These are phyloP conservation scores for Bacterosira constricta DNA, from an alignment of 108 stramenopile genomes.

Conservation along the genomic window DNA sequence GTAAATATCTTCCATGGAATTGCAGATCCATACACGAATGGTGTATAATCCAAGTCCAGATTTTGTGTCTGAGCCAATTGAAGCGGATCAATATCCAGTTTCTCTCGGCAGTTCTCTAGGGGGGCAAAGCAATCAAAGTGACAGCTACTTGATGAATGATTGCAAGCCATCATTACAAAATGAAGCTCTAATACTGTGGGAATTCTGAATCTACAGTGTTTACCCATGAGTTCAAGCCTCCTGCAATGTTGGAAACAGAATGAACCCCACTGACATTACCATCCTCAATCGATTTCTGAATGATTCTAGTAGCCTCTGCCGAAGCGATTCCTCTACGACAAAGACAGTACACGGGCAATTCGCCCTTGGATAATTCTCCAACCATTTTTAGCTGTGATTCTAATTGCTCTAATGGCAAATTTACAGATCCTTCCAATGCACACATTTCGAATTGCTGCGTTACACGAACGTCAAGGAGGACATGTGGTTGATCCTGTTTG, in stretches of 20 bases:
- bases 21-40: no score
- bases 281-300: slow-evolving; percentile 43
- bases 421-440: slow-evolving; percentile 67
- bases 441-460: slow-evolving; percentile 79
- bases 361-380: slow-evolving; percentile 31
- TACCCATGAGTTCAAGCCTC: slow-evolving; percentile 78
- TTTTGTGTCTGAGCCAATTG: no score
- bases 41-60: no score
- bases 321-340: slow-evolving; percentile 83
- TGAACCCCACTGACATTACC: slow-evolving; percentile 39
- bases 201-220: slow-evolving; percentile 68
- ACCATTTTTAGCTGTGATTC: slow-evolving; percentile 49
- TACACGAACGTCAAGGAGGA: slow-evolving; percentile 81
- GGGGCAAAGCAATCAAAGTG: no score
- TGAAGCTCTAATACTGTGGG: slow-evolving; percentile 70
- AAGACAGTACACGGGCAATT: slow-evolving; percentile 74
- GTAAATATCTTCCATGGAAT: no score
- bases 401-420: slow-evolving; percentile 67
- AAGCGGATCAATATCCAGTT: no score
- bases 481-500: slow-evolving; percentile 45
- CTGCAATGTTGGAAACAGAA: slow-evolving; percentile 69
- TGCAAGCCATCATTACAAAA: no score
- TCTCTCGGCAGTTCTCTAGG: no score
- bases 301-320: slow-evolving; percentile 61
- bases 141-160: no score